phyloP scores from a whole-genome alignment of 495 filamentous ascomycete genomes.

The Xylaria longipes region DNA sequence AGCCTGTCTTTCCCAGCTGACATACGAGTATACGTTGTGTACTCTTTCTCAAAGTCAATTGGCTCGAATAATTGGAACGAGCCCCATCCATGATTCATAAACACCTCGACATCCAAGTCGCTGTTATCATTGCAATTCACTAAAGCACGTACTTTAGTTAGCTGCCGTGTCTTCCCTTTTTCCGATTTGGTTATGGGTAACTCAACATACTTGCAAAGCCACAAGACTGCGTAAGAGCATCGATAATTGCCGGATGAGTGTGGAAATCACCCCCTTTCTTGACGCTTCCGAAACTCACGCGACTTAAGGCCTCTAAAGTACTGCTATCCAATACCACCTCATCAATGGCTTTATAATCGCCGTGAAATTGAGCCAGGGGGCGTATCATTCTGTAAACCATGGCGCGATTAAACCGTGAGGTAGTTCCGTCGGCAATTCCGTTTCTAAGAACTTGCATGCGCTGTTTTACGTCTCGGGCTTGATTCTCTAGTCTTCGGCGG shows the following conservation, averaged over 20 bases:
- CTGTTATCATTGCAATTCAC: constrained; percentile 67
- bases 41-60: constrained; percentile 58
- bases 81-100: constrained; percentile 67
- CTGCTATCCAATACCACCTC: constrained; percentile 66
- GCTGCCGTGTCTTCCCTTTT: too few relatives aligned
- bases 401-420: constrained; percentile 55
- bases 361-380: constrained; percentile 59
- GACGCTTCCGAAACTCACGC: constrained; percentile 51
- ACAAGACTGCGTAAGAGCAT: constrained; percentile 54
- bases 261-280: constrained; percentile 53
- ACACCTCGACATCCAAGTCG: constrained; percentile 63
- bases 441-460: too few relatives aligned
- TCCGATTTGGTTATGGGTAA: too few relatives aligned
- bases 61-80: constrained; percentile 62
- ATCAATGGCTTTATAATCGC: constrained; percentile 61
- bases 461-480: too few relatives aligned
- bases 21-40: constrained; percentile 64
- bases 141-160: too few relatives aligned
- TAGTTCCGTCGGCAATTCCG: too few relatives aligned
- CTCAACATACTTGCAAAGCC: constrained; percentile 69
- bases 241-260: constrained; percentile 59
- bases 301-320: constrained; percentile 60
- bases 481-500: too few relatives aligned
- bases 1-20: constrained; percentile 39
- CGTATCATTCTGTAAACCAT: constrained; percentile 66